Conservation (phyloP, 768 basidiomycete species). For the Mrakia gelida region DNA sequence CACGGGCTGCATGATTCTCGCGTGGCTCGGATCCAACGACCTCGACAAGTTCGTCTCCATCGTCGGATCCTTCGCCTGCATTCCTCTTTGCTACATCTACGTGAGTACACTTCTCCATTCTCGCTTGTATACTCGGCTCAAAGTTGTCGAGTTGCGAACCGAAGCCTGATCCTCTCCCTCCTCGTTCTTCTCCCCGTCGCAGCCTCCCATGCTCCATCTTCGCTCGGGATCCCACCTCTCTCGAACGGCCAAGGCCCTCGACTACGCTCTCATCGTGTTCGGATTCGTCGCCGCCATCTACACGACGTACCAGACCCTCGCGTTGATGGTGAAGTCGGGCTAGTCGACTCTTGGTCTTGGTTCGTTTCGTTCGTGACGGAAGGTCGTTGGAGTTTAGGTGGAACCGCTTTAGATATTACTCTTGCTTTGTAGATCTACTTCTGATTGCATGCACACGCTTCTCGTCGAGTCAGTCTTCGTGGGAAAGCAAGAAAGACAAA, state of each 20-base stretch:
- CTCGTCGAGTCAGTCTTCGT: too few species aligned
- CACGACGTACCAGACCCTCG: conserved; percentile 47
- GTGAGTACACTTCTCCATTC: neutral
- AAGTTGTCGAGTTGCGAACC: too few species aligned
- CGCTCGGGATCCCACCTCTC: conserved; percentile 39
- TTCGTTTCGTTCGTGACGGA: too few species aligned
- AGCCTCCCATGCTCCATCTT: conserved; percentile 30
- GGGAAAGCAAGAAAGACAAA: too few species aligned
- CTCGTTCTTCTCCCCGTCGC: neutral
- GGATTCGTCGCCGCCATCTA: conserved; percentile 67
- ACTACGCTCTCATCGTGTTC: conserved; percentile 71
- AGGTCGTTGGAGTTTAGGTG: too few species aligned
- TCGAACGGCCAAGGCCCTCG: conserved; percentile 58
- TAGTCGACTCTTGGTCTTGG: too few species aligned
- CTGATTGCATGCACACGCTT: too few species aligned
- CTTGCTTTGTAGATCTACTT: too few species aligned
- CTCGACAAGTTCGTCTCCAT: conserved; percentile 94
- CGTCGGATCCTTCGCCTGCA: conserved; percentile 54
- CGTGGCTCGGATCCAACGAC: conserved; percentile 74
- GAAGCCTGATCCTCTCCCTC: neutral
- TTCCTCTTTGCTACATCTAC: conserved; percentile 24
- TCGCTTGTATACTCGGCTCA: neutral
- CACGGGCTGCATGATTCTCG: conserved; percentile 70
- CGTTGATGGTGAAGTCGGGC: neutral
- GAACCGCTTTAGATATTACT: too few species aligned